A percentile compares a stretch with the other conserved stretches of the same genome.
Evolutionary conservation across 192 early-diverging fungal genomes (phyloP).

Genomic region (Umbelopsis ramanniana): DNA sequence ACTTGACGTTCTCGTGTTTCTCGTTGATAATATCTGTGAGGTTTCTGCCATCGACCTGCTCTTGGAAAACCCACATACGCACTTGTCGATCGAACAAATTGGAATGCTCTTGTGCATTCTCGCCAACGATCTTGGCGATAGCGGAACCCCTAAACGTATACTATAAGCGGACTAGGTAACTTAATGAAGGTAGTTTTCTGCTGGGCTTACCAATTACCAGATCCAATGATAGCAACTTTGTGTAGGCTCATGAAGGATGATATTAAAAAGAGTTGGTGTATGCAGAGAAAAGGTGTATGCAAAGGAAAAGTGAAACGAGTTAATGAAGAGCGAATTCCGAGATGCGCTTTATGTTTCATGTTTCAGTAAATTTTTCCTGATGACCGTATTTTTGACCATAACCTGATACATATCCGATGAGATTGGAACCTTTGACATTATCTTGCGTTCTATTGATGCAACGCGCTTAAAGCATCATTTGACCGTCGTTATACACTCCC

Average conservation of each 20-base stretch:
- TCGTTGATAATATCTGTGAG: constrained; percentile 95
- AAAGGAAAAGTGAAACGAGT: too few species aligned
- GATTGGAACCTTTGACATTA: too few species aligned
- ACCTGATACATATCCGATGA: too few species aligned
- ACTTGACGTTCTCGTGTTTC: constrained; percentile 87
- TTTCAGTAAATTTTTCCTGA: too few species aligned
- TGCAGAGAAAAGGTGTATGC: background rate
- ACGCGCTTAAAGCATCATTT: too few species aligned
- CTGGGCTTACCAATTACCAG: constrained; percentile 85
- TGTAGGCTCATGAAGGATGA: constrained; percentile 41
- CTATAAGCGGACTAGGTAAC: background rate
- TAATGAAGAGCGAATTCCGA: too few species aligned
- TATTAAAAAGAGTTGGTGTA: background rate
- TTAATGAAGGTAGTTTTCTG: background rate
- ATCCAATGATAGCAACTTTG: constrained; percentile 88
- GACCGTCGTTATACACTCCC: too few species aligned
- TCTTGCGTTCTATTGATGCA: too few species aligned
- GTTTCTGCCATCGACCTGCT: constrained; percentile 76
- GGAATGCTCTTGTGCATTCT: constrained; percentile 69
- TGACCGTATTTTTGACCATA: too few species aligned
- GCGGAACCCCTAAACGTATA: constrained; percentile 77
- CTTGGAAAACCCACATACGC: constrained; percentile 96
- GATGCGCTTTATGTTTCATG: too few species aligned
- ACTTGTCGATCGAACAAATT: constrained; percentile 76
- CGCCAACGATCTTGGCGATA: constrained; percentile 86